phyloP scores from a whole-genome alignment of 1,284 basidiomycete genomes.

The Puccinia triticina region DNA sequence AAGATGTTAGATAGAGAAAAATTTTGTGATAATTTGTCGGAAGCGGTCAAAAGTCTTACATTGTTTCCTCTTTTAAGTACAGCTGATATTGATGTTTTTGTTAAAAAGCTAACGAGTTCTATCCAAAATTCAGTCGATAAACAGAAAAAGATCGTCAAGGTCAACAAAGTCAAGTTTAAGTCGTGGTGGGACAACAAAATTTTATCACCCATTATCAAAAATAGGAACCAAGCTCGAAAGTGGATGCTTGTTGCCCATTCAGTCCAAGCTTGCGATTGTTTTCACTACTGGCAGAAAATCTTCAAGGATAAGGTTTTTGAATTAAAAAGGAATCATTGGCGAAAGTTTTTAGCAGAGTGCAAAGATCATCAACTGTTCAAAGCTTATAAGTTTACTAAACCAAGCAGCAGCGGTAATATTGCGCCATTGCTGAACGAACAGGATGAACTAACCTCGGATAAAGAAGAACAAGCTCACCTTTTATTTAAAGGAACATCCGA shows the following conservation, averaged over 20 bases:
- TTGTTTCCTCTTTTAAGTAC: neutral
- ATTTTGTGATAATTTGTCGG: neutral
- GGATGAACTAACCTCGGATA: neutral
- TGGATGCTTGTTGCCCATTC: neutral
- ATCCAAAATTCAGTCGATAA: no score
- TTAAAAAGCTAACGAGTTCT: neutral
- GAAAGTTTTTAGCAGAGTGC: neutral
- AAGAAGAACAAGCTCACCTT: neutral
- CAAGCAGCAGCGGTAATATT: neutral
- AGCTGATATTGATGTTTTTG: neutral
- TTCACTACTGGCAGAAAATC: neutral
- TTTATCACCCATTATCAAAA: neutral
- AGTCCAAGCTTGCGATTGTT: neutral
- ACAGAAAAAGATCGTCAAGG: no score
- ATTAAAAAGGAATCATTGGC: neutral
- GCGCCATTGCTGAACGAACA: neutral
- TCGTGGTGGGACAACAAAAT: no score
- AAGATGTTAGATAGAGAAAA: neutral
- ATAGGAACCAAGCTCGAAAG: neutral
- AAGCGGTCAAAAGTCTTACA: neutral
- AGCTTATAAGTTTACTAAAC: slow-evolving; percentile 14
- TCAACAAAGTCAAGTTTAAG: no score
- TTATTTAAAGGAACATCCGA: neutral
- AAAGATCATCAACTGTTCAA: slow-evolving; percentile 9
- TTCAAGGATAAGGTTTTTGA: neutral